Conservation (phyloP, 176 grass and related monocot genomes). For the Poa annua region DNA sequence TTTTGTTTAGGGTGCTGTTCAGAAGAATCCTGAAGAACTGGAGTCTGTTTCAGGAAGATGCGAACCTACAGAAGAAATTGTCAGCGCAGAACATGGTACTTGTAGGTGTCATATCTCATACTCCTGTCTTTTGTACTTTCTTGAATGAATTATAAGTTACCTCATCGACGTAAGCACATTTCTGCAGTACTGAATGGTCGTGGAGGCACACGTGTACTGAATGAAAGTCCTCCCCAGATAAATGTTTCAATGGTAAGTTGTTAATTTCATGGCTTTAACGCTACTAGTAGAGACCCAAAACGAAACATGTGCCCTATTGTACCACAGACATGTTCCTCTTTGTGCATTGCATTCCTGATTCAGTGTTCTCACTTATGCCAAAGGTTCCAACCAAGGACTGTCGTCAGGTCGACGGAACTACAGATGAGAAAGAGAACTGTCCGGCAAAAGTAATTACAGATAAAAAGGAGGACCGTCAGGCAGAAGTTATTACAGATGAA, state of each 20-base stretch:
- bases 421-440: conserved; percentile 23
- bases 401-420: not conserved
- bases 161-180: conserved; percentile 3
- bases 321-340: not conserved
- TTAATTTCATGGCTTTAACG: not conserved
- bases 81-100: conserved; percentile 1
- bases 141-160: not conserved
- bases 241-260: conserved; percentile 39
- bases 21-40: conserved; percentile 11
- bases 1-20: conserved; percentile 37
- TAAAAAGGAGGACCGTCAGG: not conserved
- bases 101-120: not conserved
- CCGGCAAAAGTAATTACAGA: conserved; percentile 1
- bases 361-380: conserved; percentile 6
- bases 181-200: not conserved
- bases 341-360: conserved; percentile 27
- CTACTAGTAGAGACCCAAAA: too few species aligned
- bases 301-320: not conserved
- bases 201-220: not conserved
- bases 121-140: not conserved
- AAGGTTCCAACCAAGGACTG: conserved; percentile 39
- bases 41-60: not conserved
- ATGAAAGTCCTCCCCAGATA: not conserved
- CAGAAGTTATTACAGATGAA: not conserved
- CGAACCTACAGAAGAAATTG: conserved; percentile 14